phyloP scores from a whole-genome alignment of 1,284 basidiomycete genomes.

The Leccinum huronense region DNA sequence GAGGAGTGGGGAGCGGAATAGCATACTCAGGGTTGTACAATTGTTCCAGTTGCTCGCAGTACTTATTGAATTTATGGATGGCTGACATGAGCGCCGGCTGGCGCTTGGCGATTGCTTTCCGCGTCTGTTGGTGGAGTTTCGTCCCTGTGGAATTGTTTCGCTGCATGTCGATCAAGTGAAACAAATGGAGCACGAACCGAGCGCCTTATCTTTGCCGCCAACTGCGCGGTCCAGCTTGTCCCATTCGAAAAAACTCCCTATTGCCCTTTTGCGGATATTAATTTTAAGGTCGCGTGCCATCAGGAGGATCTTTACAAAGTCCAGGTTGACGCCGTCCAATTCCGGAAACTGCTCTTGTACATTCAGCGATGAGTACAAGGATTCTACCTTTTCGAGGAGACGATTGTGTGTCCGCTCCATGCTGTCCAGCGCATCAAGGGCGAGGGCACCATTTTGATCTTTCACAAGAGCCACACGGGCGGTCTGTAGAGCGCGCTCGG shows the following conservation, averaged over 20 bases:
- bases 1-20: neutral
- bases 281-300: neutral
- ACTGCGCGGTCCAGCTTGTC: neutral
- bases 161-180: neutral
- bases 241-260: constrained; percentile 1
- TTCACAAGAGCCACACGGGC: neutral
- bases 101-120: neutral
- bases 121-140: constrained; percentile 2
- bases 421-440: neutral
- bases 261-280: neutral
- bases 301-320: neutral
- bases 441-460: neutral
- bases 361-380: neutral
- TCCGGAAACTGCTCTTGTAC: neutral
- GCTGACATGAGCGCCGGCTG: neutral
- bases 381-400: neutral
- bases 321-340: neutral
- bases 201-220: neutral
- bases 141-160: neutral
- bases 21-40: neutral
- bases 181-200: neutral
- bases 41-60: neutral
- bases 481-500: neutral
- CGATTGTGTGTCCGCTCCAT: neutral
- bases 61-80: neutral